Evolutionary conservation across 331 rosid species (phyloP), one percentile per base, ranked within the genome.

Genomic region (Stylosanthes scabra): DNA sequence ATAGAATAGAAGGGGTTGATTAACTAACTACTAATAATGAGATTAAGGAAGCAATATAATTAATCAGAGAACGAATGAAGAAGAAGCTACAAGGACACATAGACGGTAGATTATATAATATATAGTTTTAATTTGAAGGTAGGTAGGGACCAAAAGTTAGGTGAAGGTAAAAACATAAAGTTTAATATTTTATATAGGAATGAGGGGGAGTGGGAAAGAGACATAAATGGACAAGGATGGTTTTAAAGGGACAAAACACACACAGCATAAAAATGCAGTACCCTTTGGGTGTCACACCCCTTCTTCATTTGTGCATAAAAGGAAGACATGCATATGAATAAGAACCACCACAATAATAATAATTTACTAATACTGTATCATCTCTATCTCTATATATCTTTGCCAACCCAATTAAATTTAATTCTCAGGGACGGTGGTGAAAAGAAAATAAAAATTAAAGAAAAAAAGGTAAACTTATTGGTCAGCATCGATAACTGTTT

Each of bases 171-270:
- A 50, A 57, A 16, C 11, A 44, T 34, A 9, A 8, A n/a, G n/a
- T n/a, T n/a, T n/a, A n/a, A n/a, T n/a, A 59, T 34, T 34, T 34
- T 5, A 34, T 45, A 72, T 34, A 57, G n/a, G 6, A 66, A 59
- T 9, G 81, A 75, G 77, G 81, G 73, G 77, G 75, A 74, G 74
- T 75, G 51, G 81, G 78, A 87, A 81, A 84, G 87, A 71, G 96
- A 83, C 90, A 87, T 73, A 83, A 65, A 27, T 85, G 65, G 87
- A 84, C 86, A 86, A 79, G 77, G 81, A 80, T 80, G 82, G 89
- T 89, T 81, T 82, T 68, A 82, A 82, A 81, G 90, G 74, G 89
- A 91, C 91, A 86, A 91, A 85, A 89, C 97, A 83, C 74, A 61
- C 12, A 61, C 12, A 72, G 74, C 87, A 81, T 52, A 86, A 78